Evolutionary conservation across 768 basidiomycete species (phyloP).

Genomic region (Collybiopsis confluens): DNA sequence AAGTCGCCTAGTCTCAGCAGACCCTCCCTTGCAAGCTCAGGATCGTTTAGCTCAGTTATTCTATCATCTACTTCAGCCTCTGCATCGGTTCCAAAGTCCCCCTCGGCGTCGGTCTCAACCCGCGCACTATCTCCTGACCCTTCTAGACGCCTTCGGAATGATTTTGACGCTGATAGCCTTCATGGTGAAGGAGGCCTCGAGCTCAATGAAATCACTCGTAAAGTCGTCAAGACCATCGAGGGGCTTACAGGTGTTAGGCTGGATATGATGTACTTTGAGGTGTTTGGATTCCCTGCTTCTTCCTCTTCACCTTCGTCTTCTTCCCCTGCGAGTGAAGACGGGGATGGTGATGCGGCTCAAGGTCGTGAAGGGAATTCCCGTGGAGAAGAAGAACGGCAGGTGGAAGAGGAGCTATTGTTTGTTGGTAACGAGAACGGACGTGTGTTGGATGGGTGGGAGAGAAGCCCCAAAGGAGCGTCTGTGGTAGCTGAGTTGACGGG

Average conservation of each 20-base stretch:
- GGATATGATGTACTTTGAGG: background rate
- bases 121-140: background rate
- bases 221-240: background rate
- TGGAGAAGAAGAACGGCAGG: conserved; percentile 2
- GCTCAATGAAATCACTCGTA: background rate
- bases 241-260: background rate
- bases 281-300: background rate
- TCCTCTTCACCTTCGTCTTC: too few relatives aligned
- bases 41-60: too few relatives aligned
- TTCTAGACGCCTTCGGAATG: background rate
- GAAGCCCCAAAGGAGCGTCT: too few relatives aligned
- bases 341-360: background rate
- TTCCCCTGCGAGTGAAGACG: too few relatives aligned
- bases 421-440: too few relatives aligned
- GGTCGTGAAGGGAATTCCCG: background rate
- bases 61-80: too few relatives aligned
- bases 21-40: too few relatives aligned
- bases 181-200: background rate
- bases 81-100: too few relatives aligned
- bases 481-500: too few relatives aligned
- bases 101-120: too few relatives aligned
- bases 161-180: background rate
- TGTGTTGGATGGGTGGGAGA: too few relatives aligned
- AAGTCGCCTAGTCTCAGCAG: too few relatives aligned
- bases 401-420: background rate